A percentile compares a stretch with the other conserved stretches of the same genome.
Evolutionary conservation across 305 asterid species (phyloP).

Genomic region (Fraxinus greggii): DNA sequence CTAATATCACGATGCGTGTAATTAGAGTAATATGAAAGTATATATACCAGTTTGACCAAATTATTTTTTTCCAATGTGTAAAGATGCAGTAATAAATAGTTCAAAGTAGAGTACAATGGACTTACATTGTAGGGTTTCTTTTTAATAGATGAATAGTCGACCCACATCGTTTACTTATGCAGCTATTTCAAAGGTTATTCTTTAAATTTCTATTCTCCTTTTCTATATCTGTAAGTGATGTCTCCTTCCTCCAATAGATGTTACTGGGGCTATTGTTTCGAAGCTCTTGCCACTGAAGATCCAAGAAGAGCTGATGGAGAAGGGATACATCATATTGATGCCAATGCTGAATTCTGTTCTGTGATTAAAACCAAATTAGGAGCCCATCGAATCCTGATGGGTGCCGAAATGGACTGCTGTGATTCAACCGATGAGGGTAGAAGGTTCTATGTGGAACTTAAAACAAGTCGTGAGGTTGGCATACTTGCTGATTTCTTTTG

Average conservation of each 20-base stretch:
- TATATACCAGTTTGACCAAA: not conserved
- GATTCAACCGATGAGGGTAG: slow-evolving; percentile 95
- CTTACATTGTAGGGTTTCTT: not conserved
- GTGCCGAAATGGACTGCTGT: slow-evolving; percentile 99
- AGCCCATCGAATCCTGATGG: slow-evolving; percentile 93
- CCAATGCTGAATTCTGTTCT: slow-evolving; percentile 86
- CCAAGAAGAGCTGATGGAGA: slow-evolving; percentile 85
- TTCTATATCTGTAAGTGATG: slow-evolving; percentile 8
- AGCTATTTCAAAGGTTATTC: not conserved
- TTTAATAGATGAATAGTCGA: not conserved
- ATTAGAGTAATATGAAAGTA: not conserved
- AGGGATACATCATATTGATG: slow-evolving; percentile 81
- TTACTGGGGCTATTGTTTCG: slow-evolving; percentile 95
- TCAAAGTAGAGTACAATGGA: not conserved
- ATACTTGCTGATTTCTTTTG: slow-evolving; percentile 19
- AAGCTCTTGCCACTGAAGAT: slow-evolving; percentile 95
- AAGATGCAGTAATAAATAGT: not conserved
- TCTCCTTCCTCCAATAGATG: slow-evolving; percentile 41
- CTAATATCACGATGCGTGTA: not conserved
- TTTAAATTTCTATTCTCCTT: slow-evolving; percentile 2
- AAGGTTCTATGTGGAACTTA: slow-evolving; percentile 85
- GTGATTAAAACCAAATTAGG: slow-evolving; percentile 92
- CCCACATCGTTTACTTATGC: not conserved
- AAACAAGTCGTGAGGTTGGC: slow-evolving; percentile 92
- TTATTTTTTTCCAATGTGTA: not conserved